These are phyloP conservation scores for Wallacemonas sp. DNA, from an alignment of 208 protist species.

Conservation along the genomic window DNA sequence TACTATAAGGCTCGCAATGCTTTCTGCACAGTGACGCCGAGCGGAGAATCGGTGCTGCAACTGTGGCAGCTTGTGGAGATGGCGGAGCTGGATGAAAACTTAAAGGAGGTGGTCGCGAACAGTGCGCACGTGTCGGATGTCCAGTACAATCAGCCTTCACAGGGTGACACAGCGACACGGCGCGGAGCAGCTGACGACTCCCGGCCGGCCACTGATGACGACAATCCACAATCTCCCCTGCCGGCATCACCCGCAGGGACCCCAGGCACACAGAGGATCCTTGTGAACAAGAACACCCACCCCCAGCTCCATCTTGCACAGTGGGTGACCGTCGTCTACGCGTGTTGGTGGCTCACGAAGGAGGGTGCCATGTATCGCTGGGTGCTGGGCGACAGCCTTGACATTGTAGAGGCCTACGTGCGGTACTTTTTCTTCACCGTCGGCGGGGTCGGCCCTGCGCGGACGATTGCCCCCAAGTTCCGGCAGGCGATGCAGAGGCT, in stretches of 20 bases:
- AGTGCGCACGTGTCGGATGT: background rate
- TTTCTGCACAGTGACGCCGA: constrained; percentile 66
- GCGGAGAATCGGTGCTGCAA: constrained; percentile 44
- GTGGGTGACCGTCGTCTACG: constrained; percentile 72
- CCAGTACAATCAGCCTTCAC: constrained; percentile 5
- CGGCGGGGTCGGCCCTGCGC: constrained; percentile 36
- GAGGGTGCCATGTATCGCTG: constrained; percentile 79
- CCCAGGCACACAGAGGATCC: constrained; percentile 25
- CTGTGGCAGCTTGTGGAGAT: constrained; percentile 77
- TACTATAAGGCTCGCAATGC: constrained; percentile 56
- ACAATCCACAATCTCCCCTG: background rate
- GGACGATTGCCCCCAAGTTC: constrained; percentile 42
- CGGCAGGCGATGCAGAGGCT: constrained; percentile 53
- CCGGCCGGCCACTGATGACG: background rate
- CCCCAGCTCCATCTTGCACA: constrained; percentile 66
- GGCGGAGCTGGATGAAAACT: constrained; percentile 45
- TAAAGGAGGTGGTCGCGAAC: constrained; percentile 14
- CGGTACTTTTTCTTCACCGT: constrained; percentile 70
- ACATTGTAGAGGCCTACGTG: constrained; percentile 68
- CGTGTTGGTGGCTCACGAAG: constrained; percentile 82
- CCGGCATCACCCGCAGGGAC: background rate
- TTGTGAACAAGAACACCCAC: constrained; percentile 60
- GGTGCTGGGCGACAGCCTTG: constrained; percentile 45
- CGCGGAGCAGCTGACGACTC: background rate
- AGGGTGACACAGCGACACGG: background rate